Evolutionary conservation across 2,329 filamentous ascomycete genomes (phyloP).

Genomic region (Xylaria sp.): DNA sequence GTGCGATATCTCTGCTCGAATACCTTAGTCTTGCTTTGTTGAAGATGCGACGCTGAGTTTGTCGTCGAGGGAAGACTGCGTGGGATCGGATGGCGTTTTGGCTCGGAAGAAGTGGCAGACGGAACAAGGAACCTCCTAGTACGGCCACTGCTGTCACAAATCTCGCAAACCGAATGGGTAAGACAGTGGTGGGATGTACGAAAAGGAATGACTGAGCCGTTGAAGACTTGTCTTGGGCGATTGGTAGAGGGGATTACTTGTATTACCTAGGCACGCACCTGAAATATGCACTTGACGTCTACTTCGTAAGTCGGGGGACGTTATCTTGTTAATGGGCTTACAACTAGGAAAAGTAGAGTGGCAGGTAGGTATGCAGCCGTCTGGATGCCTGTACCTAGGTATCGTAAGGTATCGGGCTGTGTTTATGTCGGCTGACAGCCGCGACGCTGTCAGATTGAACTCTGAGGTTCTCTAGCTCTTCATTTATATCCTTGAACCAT

Average conservation of each 20-base stretch:
- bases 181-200: constrained; percentile 12
- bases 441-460: too few relatives aligned
- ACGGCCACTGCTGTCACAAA: constrained; percentile 6
- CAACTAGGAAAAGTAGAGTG: too few relatives aligned
- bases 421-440: background rate
- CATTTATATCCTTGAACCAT: constrained; percentile 16
- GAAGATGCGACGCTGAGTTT: background rate
- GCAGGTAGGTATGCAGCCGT: background rate
- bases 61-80: background rate
- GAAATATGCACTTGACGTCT: constrained; percentile 21
- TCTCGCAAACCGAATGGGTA: constrained; percentile 10
- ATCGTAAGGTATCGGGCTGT: too few relatives aligned
- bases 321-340: constrained; percentile 10
- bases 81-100: background rate
- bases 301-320: constrained; percentile 22
- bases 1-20: background rate
- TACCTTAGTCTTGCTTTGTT: background rate
- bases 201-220: background rate
- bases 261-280: too few relatives aligned
- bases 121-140: constrained; percentile 5
- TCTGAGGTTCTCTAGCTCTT: background rate
- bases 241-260: background rate
- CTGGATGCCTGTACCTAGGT: background rate
- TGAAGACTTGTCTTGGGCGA: background rate
- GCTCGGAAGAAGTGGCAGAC: constrained; percentile 2